Percentiles rank a stretch among this genome's conserved stretches.
These are phyloP conservation scores for Mortierella polycephala DNA, from an alignment of 371 early-diverging fungal genomes.

Conservation along the genomic window DNA sequence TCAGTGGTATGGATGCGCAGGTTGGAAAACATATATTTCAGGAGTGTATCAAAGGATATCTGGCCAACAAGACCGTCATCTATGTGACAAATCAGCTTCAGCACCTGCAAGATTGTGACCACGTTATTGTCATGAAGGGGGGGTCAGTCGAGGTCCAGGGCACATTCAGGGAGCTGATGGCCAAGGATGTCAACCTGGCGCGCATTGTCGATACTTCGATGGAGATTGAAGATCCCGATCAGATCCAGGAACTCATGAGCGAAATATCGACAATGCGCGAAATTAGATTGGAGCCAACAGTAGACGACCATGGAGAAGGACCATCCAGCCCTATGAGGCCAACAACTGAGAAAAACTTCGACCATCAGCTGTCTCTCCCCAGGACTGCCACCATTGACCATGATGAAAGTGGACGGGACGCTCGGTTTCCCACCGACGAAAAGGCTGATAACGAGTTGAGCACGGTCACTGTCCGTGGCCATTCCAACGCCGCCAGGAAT, in stretches of 20 bases:
- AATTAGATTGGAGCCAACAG: conserved; percentile 45
- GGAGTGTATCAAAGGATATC: conserved; percentile 67
- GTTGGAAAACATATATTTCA: conserved; percentile 71
- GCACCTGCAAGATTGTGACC: conserved; percentile 70
- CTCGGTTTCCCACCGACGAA: conserved; percentile 1
- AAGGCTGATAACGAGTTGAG: conserved; percentile 15
- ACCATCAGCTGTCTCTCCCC: conserved; percentile 11
- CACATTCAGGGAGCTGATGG: conserved; percentile 73
- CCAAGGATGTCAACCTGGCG: conserved; percentile 57
- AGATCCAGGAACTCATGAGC: conserved; percentile 56
- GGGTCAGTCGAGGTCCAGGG: conserved; percentile 77
- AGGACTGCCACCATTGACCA: conserved; percentile 17
- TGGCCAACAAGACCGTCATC: conserved; percentile 67
- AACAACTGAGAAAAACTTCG: conserved; percentile 15
- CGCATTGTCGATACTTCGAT: conserved; percentile 60
- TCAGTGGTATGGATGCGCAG: conserved; percentile 63
- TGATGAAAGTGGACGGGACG: conserved; percentile 4
- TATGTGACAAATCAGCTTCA: conserved; percentile 73
- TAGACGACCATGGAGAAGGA: conserved; percentile 6
- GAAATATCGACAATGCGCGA: conserved; percentile 56
- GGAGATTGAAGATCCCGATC: conserved; percentile 62
- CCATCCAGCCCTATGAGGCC: conserved; percentile 8
- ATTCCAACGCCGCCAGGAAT: conserved; percentile 9
- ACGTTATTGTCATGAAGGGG: conserved; percentile 71
- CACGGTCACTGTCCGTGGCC: conserved; percentile 27